Percentiles rank a stretch among this genome's conserved stretches.
Conservation (phyloP, 2,329 filamentous ascomycete species). For the Aspergillus aculeatus region DNA sequence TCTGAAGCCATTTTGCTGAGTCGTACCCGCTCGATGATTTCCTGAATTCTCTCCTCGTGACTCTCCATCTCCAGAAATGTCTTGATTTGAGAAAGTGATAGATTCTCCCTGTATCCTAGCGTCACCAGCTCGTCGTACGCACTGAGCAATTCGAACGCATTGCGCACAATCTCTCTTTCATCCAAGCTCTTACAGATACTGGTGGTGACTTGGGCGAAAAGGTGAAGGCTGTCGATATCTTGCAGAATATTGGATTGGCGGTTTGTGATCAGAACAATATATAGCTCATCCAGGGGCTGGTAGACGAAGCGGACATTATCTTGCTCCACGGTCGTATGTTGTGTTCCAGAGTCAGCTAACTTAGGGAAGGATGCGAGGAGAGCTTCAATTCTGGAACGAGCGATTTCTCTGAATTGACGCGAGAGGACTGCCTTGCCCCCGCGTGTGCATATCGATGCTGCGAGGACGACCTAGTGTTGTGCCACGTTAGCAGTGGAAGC, state of each 20-base stretch:
- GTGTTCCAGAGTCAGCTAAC: conserved; percentile 89
- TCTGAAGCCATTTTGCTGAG: conserved; percentile 23
- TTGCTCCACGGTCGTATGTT: conserved; percentile 97
- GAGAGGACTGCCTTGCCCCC: conserved; percentile 98
- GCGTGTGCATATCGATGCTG: conserved; percentile 96
- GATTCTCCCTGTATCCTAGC: conserved; percentile 90
- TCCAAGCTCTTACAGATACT: conserved; percentile 95
- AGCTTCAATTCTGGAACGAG: conserved; percentile 92
- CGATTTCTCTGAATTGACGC: conserved; percentile 96
- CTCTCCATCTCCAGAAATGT: conserved; percentile 99
- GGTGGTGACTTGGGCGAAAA: conserved; percentile 95
- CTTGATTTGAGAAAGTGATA: conserved; percentile 96
- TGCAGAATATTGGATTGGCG: conserved; percentile 98
- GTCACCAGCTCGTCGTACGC: conserved; percentile 98
- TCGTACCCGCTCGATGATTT: conserved; percentile 84
- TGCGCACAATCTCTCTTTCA: conserved; percentile 89
- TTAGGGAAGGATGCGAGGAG: conserved; percentile 97
- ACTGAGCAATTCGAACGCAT: conserved; percentile 93
- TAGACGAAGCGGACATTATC: conserved; percentile 99
- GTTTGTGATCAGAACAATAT: conserved; percentile 99
- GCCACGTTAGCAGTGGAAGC: conserved; percentile 15
- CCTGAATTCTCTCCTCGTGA: conserved; percentile 97
- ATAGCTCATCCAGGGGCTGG: conserved; percentile 96
- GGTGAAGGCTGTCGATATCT: conserved; percentile 96
- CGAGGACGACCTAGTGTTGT: conserved; percentile 79